phyloP scores from a whole-genome alignment of 257 asterid species.

The Nicotiana attenuata region DNA sequence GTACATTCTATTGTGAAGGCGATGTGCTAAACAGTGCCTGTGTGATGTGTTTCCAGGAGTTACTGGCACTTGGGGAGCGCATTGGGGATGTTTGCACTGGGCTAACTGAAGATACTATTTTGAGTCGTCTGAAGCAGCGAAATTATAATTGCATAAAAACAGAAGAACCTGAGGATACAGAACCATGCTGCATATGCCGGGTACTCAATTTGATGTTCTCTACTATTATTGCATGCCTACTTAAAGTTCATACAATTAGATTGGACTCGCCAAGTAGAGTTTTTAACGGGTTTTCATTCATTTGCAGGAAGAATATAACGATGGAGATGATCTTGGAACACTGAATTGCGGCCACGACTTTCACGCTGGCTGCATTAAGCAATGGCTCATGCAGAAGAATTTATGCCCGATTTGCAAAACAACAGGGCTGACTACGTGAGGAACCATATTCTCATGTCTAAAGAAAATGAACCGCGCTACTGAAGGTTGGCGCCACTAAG shows the following conservation, averaged over 20 bases:
- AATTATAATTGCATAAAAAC: slow-evolving; percentile 14
- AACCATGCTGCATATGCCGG: slow-evolving; percentile 47
- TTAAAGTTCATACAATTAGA: neutral
- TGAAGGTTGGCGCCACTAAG: neutral
- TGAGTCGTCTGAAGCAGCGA: slow-evolving; percentile 24
- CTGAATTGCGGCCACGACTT: slow-evolving; percentile 43
- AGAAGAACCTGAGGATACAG: slow-evolving; percentile 18
- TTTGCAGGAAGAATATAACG: slow-evolving; percentile 38
- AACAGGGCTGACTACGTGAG: slow-evolving; percentile 27
- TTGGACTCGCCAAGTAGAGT: neutral
- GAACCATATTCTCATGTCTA: slow-evolving; percentile 4
- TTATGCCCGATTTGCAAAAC: slow-evolving; percentile 45
- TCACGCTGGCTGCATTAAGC: slow-evolving; percentile 36
- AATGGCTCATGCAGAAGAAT: slow-evolving; percentile 45
- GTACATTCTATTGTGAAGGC: neutral
- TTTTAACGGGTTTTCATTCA: neutral
- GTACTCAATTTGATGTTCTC: slow-evolving; percentile 10
- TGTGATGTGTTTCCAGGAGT: slow-evolving; percentile 24
- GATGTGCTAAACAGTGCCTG: neutral
- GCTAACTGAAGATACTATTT: slow-evolving; percentile 30
- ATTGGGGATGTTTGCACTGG: slow-evolving; percentile 44
- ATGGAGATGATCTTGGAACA: slow-evolving; percentile 33
- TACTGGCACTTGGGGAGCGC: slow-evolving; percentile 42
- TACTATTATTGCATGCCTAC: neutral
- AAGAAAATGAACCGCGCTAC: neutral